Percentiles rank a stretch among this genome's conserved stretches.
These are phyloP conservation scores for Termitomyces sp. DNA, from an alignment of 768 basidiomycete genomes.

Conservation along the genomic window DNA sequence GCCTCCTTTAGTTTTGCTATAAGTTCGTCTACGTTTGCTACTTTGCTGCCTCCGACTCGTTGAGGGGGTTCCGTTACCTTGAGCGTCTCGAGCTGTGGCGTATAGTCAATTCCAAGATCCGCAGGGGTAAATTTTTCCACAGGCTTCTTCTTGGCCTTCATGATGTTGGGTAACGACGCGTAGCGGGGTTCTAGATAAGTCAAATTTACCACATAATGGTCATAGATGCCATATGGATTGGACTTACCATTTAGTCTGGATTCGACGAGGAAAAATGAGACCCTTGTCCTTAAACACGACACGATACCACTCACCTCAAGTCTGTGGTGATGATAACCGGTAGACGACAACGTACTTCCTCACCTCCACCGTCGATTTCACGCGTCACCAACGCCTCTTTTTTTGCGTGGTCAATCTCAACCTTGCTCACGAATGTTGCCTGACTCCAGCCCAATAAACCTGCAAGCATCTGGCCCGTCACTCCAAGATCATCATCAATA, in stretches of 20 bases:
- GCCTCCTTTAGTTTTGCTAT: slow-evolving; percentile 86
- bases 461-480: slow-evolving; percentile 97
- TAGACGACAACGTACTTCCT: slow-evolving; percentile 73
- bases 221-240: background rate
- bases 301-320: slow-evolving; percentile 54
- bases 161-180: slow-evolving; percentile 94
- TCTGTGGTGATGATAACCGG: slow-evolving; percentile 92
- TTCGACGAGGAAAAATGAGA: background rate
- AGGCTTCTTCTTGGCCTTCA: slow-evolving; percentile 99
- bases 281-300: background rate
- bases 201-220: background rate
- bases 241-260: slow-evolving; percentile 65
- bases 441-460: slow-evolving; percentile 90
- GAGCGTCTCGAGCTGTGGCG: slow-evolving; percentile 77
- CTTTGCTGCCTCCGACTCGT: slow-evolving; percentile 90
- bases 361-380: slow-evolving; percentile 93
- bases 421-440: slow-evolving; percentile 90
- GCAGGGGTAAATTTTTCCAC: slow-evolving; percentile 74
- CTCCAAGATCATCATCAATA: slow-evolving; percentile 93
- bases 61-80: slow-evolving; percentile 88
- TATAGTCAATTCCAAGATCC: slow-evolving; percentile 81
- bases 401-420: slow-evolving; percentile 61
- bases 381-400: slow-evolving; percentile 68
- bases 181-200: slow-evolving; percentile 77
- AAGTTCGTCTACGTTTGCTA: slow-evolving; percentile 84